Base-by-base conservation (phyloP, 805 yeast species). In the Candida ficus region DNA sequence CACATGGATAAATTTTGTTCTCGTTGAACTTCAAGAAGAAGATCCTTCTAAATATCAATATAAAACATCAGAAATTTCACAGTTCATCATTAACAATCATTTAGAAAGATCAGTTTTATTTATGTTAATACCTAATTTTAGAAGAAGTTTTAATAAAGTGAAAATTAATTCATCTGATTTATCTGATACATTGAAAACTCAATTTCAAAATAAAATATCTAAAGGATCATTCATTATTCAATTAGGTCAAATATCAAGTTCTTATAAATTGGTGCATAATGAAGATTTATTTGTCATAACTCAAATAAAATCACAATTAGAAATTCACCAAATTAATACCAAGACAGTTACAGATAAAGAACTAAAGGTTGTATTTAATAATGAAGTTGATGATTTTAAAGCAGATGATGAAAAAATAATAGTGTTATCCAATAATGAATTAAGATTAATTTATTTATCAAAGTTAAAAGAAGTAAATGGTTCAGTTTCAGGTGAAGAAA, bases 1-100 rank as follows among this genome's bases (percentile, higher is more conserved):
- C 6, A 56, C 58, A 13, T 74, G 78, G 78, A 43, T 64, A 3
- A 45, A 66, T 38, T 49, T 53, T 18, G 67, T 46, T 0, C 33
- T 58, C 3, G 46, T 46, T 4, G 60, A 55, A 20, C 33, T 60
- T 6, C 57, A 55, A 39, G 63, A 54, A 18, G 64, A 60, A 26
- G 42, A 44, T 3, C 50, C 52, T 11, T 17, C 37, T 7, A 43
- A 38, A 17, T 33, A 29, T 12, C 29, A 37, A 9, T 53, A 39
- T 30, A 43, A 41, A 4, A 51, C 58, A 2, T 50, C 59, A 2
- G 56, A 54, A 19, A 60, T 60, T 4, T 44, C 60, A 3, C 43
- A 48, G 7, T 60, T 53, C 39, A 52, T 60, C 14, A 37, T 31
- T 16, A 48, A 52, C 12, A 43, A 42, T 9, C 54, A 55, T 34